Evolutionary conservation across 345 rosid genomes (phyloP).

Genomic region (Psidium guajava): DNA sequence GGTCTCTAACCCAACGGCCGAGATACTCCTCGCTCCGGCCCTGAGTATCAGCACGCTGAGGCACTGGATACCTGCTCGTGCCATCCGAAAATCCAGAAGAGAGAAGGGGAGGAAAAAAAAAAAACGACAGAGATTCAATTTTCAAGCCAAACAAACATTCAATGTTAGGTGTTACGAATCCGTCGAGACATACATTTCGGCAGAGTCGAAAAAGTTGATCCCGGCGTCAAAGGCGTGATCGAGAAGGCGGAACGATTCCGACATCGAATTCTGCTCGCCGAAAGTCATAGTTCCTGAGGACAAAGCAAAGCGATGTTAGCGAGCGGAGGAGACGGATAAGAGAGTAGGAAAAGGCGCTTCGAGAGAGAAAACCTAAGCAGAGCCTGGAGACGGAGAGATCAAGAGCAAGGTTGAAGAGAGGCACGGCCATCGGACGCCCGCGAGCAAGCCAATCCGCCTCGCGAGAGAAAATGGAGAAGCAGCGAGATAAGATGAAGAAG

Average conservation of each 20-base stretch:
- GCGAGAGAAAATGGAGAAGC: background rate
- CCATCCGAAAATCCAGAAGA: background rate
- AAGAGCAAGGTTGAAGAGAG: constrained; percentile 35
- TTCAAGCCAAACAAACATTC: background rate
- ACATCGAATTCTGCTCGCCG: constrained; percentile 43
- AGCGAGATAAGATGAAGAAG: background rate
- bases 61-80: constrained; percentile 47
- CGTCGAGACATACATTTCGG: constrained; percentile 32
- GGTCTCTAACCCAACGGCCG: constrained; percentile 44
- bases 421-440: constrained; percentile 21
- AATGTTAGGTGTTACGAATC: background rate
- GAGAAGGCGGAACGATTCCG: constrained; percentile 44
- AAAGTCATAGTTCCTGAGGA: constrained; percentile 55
- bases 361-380: constrained; percentile 28
- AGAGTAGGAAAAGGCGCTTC: background rate
- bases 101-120: background rate
- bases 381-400: constrained; percentile 40
- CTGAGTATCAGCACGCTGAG: constrained; percentile 50
- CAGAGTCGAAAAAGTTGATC: constrained; percentile 62
- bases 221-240: constrained; percentile 41
- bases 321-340: background rate
- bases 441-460: background rate
- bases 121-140: background rate
- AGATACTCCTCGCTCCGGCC: constrained; percentile 58
- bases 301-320: background rate